Evolutionary conservation across 345 rosid genomes (phyloP), one percentile per base, ranked within the genome.

Genomic region (Populus simonii): DNA sequence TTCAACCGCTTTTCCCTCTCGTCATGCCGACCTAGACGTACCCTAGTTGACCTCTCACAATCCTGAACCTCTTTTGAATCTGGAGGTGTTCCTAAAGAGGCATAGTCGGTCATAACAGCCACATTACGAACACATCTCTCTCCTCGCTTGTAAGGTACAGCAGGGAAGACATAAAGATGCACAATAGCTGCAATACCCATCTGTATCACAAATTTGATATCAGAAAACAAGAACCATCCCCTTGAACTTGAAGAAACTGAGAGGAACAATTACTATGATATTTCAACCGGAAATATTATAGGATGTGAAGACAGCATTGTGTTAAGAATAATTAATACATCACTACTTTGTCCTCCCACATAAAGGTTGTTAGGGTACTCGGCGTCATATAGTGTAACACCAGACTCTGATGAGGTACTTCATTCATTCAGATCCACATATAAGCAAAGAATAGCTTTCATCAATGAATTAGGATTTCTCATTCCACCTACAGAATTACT

Each of bases 121-220:
- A 93, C 95, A 86, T 96, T 96, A 68, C 97, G 97, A n/a, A 93
- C 99, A 83, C 99, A 93, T 86, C 99, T 90, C 83, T 96, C 99
- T 72, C 99, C 99, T 31, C 98, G 97, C 85, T 96, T 93, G 88
- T 96, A 96, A 68, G 96, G 92, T 36, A 85, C 89, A 36, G 98
- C 95, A 45, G 99, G 97, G 80, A 96, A 96, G 74, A 96, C 98
- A 71, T 89, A 88, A 27, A 93, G 94, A 87, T 96, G 99, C 82
- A 93, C 98, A 41, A 93, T 84, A 59, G 99, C 98, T 39, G 99
- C 98, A 73, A 93, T 31, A 59, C 99, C 99, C 99, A 96, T 96
- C 99, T 96, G 92, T 72, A 82, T 66, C 2, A 71, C 72, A 79
- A 61, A 81, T 68, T 71, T 49, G 10, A 70, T 39, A 75, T 77